phyloP scores from a whole-genome alignment of 345 rosid genomes.

The Adansonia digitata region DNA sequence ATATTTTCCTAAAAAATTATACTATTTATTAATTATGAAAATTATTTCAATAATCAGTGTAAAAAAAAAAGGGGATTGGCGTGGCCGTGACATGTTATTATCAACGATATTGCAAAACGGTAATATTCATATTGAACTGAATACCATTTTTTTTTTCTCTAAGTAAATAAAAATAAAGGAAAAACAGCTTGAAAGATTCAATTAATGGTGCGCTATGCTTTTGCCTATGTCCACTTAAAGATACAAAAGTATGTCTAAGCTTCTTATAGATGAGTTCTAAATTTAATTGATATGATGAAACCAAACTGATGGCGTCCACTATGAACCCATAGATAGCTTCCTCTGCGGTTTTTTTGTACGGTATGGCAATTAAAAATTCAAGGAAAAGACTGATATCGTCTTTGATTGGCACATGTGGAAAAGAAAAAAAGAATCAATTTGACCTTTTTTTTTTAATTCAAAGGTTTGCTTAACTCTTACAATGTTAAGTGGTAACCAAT shows the following conservation, averaged over 20 bases:
- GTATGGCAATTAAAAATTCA: not conserved
- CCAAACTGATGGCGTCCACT: too few relatives aligned
- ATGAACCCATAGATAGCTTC: too few relatives aligned
- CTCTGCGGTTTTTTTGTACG: not conserved
- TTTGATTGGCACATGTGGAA: slow-evolving; percentile 1
- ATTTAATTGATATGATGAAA: too few relatives aligned
- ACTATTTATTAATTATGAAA: not conserved
- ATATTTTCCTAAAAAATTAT: too few relatives aligned
- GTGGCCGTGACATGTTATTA: too few relatives aligned
- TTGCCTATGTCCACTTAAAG: too few relatives aligned
- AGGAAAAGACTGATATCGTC: not conserved
- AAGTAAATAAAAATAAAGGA: not conserved
- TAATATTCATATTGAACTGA: not conserved
- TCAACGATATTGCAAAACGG: not conserved
- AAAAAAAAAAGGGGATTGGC: too few relatives aligned
- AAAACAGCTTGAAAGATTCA: too few relatives aligned
- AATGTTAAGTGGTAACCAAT: not conserved
- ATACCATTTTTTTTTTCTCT: not conserved
- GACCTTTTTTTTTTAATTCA: not conserved
- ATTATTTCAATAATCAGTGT: too few relatives aligned
- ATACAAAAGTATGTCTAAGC: too few relatives aligned
- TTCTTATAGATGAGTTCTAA: too few relatives aligned
- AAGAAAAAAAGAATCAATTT: not conserved
- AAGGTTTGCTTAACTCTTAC: not conserved
- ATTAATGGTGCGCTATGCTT: too few relatives aligned